Evolutionary conservation across 805 yeast genomes (phyloP).

Genomic region (Millerozyma miso): DNA sequence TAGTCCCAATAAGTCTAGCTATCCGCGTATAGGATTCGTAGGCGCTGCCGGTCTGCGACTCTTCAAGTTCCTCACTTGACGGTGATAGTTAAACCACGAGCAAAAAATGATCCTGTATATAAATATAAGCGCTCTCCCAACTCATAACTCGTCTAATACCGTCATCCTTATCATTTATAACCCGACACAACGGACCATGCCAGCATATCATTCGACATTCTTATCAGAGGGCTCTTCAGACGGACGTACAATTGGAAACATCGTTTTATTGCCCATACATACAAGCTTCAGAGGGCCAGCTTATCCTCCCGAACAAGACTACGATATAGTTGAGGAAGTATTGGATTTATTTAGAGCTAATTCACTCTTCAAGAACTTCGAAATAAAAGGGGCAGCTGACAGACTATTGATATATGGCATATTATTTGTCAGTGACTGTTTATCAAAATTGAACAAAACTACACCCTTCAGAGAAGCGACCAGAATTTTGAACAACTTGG

Average conservation of each 20-base stretch:
- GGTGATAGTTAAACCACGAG: conserved; percentile 1
- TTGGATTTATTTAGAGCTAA: conserved; percentile 92
- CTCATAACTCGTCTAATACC: background rate
- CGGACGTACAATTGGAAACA: conserved; percentile 68
- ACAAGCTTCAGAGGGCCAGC: conserved; percentile 90
- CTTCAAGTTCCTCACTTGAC: too few relatives aligned
- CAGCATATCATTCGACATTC: conserved; percentile 80
- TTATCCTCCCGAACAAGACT: conserved; percentile 63
- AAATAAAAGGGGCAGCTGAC: conserved; percentile 93
- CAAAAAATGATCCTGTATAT: conserved; percentile 1
- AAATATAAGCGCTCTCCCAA: background rate
- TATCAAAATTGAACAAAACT: conserved; percentile 52
- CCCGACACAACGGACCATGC: conserved; percentile 22
- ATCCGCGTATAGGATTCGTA: too few relatives aligned
- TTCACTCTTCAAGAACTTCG: conserved; percentile 94
- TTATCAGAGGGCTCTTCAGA: conserved; percentile 55
- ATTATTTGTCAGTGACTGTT: conserved; percentile 79
- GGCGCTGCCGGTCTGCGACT: too few relatives aligned
- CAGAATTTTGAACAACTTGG: conserved; percentile 71
- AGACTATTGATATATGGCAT: conserved; percentile 92
- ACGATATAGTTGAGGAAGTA: conserved; percentile 89
- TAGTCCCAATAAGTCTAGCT: too few relatives aligned
- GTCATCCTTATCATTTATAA: background rate
- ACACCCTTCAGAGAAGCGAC: conserved; percentile 56
- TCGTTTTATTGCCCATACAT: conserved; percentile 79